Evolutionary conservation across 164 flowering plant species (phyloP).

Genomic region (Vitis cinerea): DNA sequence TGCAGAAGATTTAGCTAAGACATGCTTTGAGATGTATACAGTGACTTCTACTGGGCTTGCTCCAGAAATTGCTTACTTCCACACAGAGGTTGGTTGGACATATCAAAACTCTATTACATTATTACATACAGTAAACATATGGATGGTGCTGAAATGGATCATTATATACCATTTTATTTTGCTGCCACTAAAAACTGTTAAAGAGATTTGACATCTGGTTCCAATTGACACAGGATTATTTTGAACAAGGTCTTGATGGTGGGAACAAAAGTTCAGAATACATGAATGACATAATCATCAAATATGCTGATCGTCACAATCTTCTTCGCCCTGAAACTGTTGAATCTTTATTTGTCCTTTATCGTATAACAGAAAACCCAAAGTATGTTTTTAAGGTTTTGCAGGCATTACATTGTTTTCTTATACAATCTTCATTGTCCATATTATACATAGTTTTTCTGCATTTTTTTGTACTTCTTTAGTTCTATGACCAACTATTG

Average conservation of each 20-base stretch:
- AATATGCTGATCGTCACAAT: conserved; percentile 84
- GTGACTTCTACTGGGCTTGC: conserved; percentile 97
- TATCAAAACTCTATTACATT: background rate
- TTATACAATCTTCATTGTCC: background rate
- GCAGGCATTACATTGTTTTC: background rate
- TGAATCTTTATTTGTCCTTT: conserved; percentile 81
- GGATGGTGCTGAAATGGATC: background rate
- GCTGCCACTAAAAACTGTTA: conserved; percentile 7
- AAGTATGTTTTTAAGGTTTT: conserved; percentile 47
- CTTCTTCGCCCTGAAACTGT: conserved; percentile 98
- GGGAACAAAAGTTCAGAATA: conserved; percentile 84
- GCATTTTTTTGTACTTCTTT: background rate
- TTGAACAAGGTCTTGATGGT: conserved; percentile 77
- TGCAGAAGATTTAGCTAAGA: conserved; percentile 89
- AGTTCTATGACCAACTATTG: background rate
- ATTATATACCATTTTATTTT: background rate
- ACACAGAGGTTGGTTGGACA: conserved; percentile 53
- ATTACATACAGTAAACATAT: background rate
- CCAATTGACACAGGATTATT: conserved; percentile 53
- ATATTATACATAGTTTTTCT: background rate
- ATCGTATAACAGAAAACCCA: conserved; percentile 85
- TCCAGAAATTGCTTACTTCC: conserved; percentile 95
- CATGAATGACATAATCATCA: conserved; percentile 75
- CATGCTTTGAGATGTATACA: conserved; percentile 88
- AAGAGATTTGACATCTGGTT: conserved; percentile 9